Conservation (phyloP, 192 early-diverging fungal species). For the Umbelopsis isabellina region DNA sequence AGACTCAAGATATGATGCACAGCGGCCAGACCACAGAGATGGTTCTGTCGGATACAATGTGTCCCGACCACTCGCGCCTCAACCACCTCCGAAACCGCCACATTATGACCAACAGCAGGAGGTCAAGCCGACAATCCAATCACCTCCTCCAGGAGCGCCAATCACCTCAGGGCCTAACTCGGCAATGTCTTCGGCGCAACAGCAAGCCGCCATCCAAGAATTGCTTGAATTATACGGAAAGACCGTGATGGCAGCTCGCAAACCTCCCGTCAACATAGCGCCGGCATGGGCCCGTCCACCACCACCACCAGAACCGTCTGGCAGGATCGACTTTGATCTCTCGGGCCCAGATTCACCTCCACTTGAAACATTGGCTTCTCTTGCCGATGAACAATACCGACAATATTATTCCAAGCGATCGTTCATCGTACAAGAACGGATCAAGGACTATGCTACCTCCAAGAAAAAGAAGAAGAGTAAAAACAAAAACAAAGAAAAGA, state of each 20-base stretch:
- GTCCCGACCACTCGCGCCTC: conserved; percentile 9
- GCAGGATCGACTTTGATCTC: conserved; percentile 13
- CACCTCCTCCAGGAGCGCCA: too few relatives aligned
- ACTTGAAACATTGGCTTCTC: conserved; percentile 28
- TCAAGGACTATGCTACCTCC: conserved; percentile 9
- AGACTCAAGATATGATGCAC: conserved; percentile 1
- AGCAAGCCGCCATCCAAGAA: too few relatives aligned
- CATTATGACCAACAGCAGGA: not conserved
- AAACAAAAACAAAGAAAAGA: not conserved
- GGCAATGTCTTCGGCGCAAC: too few relatives aligned
- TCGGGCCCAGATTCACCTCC: conserved; percentile 25
- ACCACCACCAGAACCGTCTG: conserved; percentile 3
- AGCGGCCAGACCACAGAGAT: not conserved
- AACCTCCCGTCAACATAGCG: conserved; percentile 16
- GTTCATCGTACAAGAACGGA: conserved; percentile 12
- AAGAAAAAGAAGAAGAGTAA: conserved; percentile 15
- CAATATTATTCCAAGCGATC: conserved; percentile 22
- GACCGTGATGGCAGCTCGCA: not conserved
- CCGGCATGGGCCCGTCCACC: not conserved
- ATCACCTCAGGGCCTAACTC: too few relatives aligned
- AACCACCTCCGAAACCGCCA: not conserved
- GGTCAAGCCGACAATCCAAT: too few relatives aligned
- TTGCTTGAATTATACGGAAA: too few relatives aligned
- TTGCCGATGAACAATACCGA: conserved; percentile 29
- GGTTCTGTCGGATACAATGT: not conserved